These are phyloP conservation scores for Paraphaeosphaeria minitans DNA, from an alignment of 2,329 filamentous ascomycete species.

Conservation along the genomic window DNA sequence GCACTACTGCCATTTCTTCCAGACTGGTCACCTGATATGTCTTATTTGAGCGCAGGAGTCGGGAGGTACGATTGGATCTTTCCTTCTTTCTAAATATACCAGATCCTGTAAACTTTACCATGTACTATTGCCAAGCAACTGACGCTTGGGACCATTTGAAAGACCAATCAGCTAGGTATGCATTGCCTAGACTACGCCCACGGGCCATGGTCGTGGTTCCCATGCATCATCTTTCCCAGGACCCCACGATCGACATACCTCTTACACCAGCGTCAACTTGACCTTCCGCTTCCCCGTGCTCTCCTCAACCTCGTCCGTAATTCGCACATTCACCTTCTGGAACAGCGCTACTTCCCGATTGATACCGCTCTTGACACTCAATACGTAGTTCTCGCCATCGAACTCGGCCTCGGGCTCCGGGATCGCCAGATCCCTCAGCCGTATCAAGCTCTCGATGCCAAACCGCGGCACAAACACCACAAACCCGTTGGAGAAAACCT, in stretches of 20 bases:
- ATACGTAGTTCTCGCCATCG: slow-evolving; percentile 82
- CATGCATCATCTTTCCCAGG: neutral
- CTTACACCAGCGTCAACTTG: slow-evolving; percentile 65
- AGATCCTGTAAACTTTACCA: slow-evolving; percentile 5
- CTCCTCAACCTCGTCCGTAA: slow-evolving; percentile 92
- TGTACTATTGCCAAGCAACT: slow-evolving; percentile 7
- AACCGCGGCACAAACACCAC: slow-evolving; percentile 96
- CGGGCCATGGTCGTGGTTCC: no score
- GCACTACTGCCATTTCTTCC: neutral
- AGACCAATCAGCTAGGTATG: neutral
- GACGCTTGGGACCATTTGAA: neutral
- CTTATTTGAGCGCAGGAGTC: no score
- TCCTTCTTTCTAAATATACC: neutral
- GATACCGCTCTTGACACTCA: slow-evolving; percentile 65
- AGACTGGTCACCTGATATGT: neutral
- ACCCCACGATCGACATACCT: neutral
- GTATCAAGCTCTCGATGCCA: slow-evolving; percentile 90
- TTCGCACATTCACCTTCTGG: slow-evolving; percentile 85
- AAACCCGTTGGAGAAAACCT: slow-evolving; percentile 95
- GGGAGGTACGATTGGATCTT: no score
- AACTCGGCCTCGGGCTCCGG: slow-evolving; percentile 78
- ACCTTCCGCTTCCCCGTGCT: slow-evolving; percentile 94
- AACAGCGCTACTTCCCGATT: slow-evolving; percentile 77
- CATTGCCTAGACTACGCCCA: neutral
- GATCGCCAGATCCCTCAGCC: slow-evolving; percentile 79